Evolutionary conservation across 2,329 filamentous ascomycete genomes (phyloP), one percentile per base, ranked within the genome.

Genomic region (Botrytis galanthina): DNA sequence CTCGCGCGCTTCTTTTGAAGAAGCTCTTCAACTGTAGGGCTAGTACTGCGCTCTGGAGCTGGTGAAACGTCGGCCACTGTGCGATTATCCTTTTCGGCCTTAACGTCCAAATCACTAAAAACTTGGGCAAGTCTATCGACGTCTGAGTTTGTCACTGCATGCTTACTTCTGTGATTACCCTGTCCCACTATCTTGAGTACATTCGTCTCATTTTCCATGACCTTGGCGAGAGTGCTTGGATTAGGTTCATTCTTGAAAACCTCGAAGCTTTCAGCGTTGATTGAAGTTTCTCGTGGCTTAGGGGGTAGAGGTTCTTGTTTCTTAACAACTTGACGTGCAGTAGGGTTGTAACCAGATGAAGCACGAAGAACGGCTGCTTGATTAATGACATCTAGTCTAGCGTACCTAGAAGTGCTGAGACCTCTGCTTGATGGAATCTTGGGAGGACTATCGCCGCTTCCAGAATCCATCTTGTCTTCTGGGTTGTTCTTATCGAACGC

Each of bases 1-100:
- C 42, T 48, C 0, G 20, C 42, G 29, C 57, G 51, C 48, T 66
- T 71, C n/a, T 72, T 71, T 35, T 51, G 61, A 18, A 66, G 46
- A 26, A 71, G 26, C 7, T 73, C 60, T 29, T 73, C 68, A 32
- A 66, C 20, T 42, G 69, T 66, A 8, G 68, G 69, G 26, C 60
- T 63, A 3, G 16, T 61, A 37, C 63, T 74, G 29, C 60, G 62
- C 37, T 42, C 59, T 8, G n/a, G 35, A 32, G 26, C 35, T 9
- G 63, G 26, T 6, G 42, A 32, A 44, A 48, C 39, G 8, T 18
- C 29, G 29, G 2, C 37, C n/a, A 51, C 18, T 35, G 26, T 32
- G 46, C 48, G 35, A 42, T 29, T 51, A 22, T 57, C 26, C 37
- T 42, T n/a, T 10, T 66, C 68, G 7, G 72, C 20, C 32, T 72